Evolutionary conservation across 1,284 basidiomycete species (phyloP).

Genomic region (Apiotrichum montevideense): DNA sequence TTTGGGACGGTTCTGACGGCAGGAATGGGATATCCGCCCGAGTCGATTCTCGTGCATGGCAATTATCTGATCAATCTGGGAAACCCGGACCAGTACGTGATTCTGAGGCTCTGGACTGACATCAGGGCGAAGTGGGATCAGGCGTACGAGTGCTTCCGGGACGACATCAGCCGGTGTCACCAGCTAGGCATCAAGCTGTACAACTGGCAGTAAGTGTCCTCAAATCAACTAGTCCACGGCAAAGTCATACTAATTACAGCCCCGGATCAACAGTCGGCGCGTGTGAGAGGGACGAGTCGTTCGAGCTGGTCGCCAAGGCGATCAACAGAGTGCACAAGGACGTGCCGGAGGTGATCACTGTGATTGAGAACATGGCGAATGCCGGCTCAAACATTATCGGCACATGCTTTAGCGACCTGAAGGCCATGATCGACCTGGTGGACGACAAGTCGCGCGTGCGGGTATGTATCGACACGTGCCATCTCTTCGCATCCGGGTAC

Average conservation of each 20-base stretch:
- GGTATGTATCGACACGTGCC: conserved; percentile 82
- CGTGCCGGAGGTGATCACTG: conserved; percentile 58
- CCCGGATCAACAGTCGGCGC: conserved; percentile 73
- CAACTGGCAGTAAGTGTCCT: conserved; percentile 69
- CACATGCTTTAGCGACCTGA: conserved; percentile 62
- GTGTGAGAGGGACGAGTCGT: conserved; percentile 58
- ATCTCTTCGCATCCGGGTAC: conserved; percentile 76
- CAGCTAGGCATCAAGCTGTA: conserved; percentile 66
- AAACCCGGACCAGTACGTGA: conserved; percentile 64
- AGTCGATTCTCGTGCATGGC: conserved; percentile 68
- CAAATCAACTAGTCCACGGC: no score
- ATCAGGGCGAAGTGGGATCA: conserved; percentile 65
- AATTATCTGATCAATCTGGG: conserved; percentile 80
- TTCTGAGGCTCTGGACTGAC: background rate
- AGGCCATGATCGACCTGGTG: conserved; percentile 64
- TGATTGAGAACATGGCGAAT: conserved; percentile 85
- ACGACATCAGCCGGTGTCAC: conserved; percentile 76
- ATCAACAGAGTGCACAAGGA: conserved; percentile 70
- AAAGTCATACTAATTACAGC: conserved; percentile 43
- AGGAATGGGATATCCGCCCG: conserved; percentile 55
- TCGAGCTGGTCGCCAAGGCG: conserved; percentile 62
- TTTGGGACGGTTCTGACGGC: background rate
- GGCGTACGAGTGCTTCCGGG: conserved; percentile 72
- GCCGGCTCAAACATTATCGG: conserved; percentile 70
- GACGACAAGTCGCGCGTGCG: conserved; percentile 69